Base-by-base conservation (phyloP, 257 asterid species). In the Gentiana macrophylla region DNA sequence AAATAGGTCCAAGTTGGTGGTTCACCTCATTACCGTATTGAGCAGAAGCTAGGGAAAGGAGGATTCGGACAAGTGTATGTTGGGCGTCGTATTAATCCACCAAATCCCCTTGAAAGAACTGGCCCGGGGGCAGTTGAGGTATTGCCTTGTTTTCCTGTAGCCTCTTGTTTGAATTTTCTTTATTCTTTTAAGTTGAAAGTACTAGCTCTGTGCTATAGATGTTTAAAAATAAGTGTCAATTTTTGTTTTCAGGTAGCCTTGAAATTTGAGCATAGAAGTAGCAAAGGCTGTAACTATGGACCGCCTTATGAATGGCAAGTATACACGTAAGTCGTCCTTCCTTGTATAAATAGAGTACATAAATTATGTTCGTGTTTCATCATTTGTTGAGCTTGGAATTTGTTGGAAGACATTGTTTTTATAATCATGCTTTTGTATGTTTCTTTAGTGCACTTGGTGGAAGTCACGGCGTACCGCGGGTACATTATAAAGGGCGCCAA, bases 21-120 rank as follows among this genome's bases (percentile, higher is more conserved):
- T 56, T 90, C 98, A 53, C 98, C 94, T 34, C 69, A 77, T 0
- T 90, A 90, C 65, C 71, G 72, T 64, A 62, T 79, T 54, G 96
- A 81, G 8, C 76, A 58, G 74, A 90, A 82, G 72, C 80, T 90
- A 54, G 98, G 98, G 48, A 86, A 90, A 77, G 96, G 98, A 61
- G 98, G 96, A 36, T 91, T 91, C 72, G 98, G 98, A 43, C 98
- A 91, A 74, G 98, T 91, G 36, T 82, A 69, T 74, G 92, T 86
- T 51, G 98, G 98, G 61, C 86, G 94, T 6, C 81, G 92, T 44
- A 70, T 77, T 50, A 86, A 82, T 63, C 81, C 85, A 12, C 72
- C 79, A 43, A 74, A 72, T 65, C 94, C 77, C 32, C 61, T 54
- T 67, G 95, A 87, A 80, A 84, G 86, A 69, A 77, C 70, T 35